Base-by-base conservation (phyloP, 2,329 filamentous ascomycete species). In the Hypoxylon rubiginosum region DNA sequence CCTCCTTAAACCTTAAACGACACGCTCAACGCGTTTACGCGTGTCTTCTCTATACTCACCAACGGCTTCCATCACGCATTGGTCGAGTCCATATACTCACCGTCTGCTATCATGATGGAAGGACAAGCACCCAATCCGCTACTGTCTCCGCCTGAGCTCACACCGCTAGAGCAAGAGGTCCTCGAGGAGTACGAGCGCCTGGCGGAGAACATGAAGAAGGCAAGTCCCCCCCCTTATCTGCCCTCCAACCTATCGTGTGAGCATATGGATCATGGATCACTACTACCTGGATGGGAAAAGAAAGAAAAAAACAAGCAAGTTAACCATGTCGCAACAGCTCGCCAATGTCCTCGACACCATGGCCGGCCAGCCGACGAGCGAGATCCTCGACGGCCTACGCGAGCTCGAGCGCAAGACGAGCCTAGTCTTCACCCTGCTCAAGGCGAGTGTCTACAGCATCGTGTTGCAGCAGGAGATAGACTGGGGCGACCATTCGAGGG, bases 361-460 rank as follows among this genome's bases (percentile, higher is more conserved):
- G 68, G 90, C 88, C 17, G 85, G 88, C 48, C 86, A 89, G 26
- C 92, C 94, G 0, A 91, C 93, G 21, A 91, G 91, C 6, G 93
- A 92, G 71, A 94, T 97, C 62, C 86, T 97, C 57, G 93, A 99
- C 79, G 91, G 92, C 8, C 84, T 99, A 73, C 86, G 96, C 58
- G 90, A 94, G 46, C 84, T 99, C 58, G 96, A 99, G 84, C 86
- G 96, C 73, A 97, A 98, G 84, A 97, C 95, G 46, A 94, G 93
- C 72, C 84, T 97, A 58, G 95, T 97, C 21, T 98, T 97, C 80
- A 99, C 96, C 68, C 81, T 98, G 77, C 86, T 99, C 77, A 99
- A 99, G 84, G 95, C 96, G 17, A 98, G 95, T 79, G 96, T 99
- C 69, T 99, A 99, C 82, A 97, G 92, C 77, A 99, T 99, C 82